Conservation (phyloP, 176 grass and related monocot genomes). For the Triticum urartu region DNA sequence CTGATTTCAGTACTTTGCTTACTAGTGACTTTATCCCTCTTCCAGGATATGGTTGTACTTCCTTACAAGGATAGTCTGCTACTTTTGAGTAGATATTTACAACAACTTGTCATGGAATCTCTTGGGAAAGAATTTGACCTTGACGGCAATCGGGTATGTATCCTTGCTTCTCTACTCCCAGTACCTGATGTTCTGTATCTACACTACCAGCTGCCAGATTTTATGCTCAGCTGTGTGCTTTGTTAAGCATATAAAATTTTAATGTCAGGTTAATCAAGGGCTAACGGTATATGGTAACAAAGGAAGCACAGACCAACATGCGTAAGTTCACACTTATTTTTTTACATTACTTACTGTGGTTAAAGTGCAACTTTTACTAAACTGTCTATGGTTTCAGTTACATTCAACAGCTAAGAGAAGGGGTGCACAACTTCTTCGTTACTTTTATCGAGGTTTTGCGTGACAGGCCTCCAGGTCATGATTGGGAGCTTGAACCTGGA, state of each 20-base stretch:
- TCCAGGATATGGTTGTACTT: constrained; percentile 99
- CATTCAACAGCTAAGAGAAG: constrained; percentile 99
- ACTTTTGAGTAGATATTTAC: constrained; percentile 98
- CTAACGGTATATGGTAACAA: constrained; percentile 97
- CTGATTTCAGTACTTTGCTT: constrained; percentile 31
- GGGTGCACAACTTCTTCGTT: constrained; percentile 97
- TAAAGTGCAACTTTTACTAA: constrained; percentile 14
- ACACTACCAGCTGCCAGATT: neutral
- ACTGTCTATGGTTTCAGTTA: constrained; percentile 56
- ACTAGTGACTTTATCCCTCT: constrained; percentile 2
- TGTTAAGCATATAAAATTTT: constrained; percentile 7
- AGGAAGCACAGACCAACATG: constrained; percentile 99
- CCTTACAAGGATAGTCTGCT: constrained; percentile 98
- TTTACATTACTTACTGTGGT: constrained; percentile 14
- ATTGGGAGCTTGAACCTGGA: constrained; percentile 99
- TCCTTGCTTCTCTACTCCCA: constrained; percentile 11
- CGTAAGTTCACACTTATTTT: constrained; percentile 51
- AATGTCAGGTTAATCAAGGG: constrained; percentile 97
- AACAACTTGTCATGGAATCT: constrained; percentile 99
- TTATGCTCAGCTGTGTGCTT: neutral
- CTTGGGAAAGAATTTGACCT: constrained; percentile 99
- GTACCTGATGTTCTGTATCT: constrained; percentile 10
- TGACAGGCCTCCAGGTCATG: constrained; percentile 91
- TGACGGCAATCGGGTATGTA: constrained; percentile 85
- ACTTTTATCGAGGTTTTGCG: constrained; percentile 96